These are phyloP conservation scores for Chytriomyces sp. DNA, from an alignment of 192 early-diverging fungal species.

Conservation along the genomic window DNA sequence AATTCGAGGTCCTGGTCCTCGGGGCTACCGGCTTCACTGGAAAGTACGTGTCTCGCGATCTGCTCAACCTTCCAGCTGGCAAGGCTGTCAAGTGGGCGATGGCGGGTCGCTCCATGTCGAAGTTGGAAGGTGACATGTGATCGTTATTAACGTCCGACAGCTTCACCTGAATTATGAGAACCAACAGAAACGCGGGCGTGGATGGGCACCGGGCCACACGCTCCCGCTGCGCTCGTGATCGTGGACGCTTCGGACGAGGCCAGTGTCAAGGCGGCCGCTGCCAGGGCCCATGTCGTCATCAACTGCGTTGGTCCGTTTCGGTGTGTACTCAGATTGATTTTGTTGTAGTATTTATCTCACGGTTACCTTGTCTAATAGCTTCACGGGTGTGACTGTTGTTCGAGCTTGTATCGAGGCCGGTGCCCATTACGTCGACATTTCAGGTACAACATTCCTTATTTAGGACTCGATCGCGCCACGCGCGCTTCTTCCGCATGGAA, in stretches of 20 bases:
- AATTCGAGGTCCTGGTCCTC: slow-evolving; percentile 55
- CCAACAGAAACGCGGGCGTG: slow-evolving; percentile 6
- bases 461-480: no score
- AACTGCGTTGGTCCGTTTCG: slow-evolving; percentile 70
- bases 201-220: neutral
- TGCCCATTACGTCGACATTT: slow-evolving; percentile 63
- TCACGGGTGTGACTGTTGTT: slow-evolving; percentile 65
- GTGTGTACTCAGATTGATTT: no score
- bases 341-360: no score
- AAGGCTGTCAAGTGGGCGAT: slow-evolving; percentile 35
- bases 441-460: no score
- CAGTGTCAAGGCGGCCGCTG: neutral
- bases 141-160: neutral
- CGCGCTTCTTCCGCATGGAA: no score
- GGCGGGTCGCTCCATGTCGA: slow-evolving; percentile 43
- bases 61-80: slow-evolving; percentile 12
- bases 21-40: slow-evolving; percentile 68
- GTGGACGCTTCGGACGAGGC: slow-evolving; percentile 44
- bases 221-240: slow-evolving; percentile 37
- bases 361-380: no score
- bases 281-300: slow-evolving; percentile 41
- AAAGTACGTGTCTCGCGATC: slow-evolving; percentile 36
- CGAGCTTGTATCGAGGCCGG: slow-evolving; percentile 56
- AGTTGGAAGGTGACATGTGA: slow-evolving; percentile 36
- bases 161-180: neutral